Conservation (phyloP, 2,329 filamentous ascomycete genomes). For the Cercospora nicotianae region DNA sequence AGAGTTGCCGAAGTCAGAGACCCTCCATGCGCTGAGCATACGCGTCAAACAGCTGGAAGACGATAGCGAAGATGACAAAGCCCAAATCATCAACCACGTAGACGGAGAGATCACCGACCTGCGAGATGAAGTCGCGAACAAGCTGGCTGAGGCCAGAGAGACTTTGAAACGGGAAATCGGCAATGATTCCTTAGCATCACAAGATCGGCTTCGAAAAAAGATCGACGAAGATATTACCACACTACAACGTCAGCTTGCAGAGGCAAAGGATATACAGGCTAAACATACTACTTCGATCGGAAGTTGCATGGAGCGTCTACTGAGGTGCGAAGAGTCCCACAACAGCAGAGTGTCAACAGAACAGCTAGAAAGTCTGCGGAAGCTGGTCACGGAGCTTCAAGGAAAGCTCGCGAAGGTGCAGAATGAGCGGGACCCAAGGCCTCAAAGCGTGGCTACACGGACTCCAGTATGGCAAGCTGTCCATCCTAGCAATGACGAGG, state of each 20-base stretch:
- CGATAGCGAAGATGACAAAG: not conserved
- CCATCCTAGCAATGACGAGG: not conserved
- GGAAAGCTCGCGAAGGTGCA: not conserved
- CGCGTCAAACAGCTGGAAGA: constrained; percentile 4
- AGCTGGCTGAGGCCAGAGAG: not conserved
- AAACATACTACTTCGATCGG: constrained; percentile 7
- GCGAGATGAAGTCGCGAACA: not conserved
- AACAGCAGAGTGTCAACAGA: not conserved
- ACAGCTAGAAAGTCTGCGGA: not conserved
- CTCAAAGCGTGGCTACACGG: not conserved
- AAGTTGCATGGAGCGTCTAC: constrained; percentile 9
- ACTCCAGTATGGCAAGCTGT: constrained; percentile 6
- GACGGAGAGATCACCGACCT: not conserved
- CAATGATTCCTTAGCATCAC: not conserved
- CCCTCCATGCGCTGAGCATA: not conserved
- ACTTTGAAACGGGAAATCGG: not conserved
- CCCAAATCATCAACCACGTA: not conserved
- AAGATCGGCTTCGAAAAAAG: not conserved
- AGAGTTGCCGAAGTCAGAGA: not conserved
- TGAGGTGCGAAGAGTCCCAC: not conserved
- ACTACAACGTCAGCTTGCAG: not conserved
- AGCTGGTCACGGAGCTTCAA: not conserved
- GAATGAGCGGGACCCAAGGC: not conserved
- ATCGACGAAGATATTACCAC: not conserved
- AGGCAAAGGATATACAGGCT: not conserved